Conservation (phyloP, 257 asterid genomes). For the Ehretia macrophylla region DNA sequence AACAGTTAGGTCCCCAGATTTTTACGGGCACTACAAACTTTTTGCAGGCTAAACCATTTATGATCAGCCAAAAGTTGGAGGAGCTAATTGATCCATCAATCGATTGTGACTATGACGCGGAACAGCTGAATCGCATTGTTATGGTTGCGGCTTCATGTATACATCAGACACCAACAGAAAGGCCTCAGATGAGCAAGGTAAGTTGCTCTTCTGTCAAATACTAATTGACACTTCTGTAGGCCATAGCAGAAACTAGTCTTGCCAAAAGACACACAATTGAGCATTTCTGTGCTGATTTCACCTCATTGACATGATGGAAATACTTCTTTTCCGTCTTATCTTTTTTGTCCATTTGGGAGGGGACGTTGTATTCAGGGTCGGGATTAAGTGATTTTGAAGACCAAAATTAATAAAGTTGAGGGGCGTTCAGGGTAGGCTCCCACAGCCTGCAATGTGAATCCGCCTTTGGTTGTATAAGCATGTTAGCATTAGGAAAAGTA, state of each 20-base stretch:
- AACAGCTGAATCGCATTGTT: conserved; percentile 56
- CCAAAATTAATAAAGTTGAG: too few relatives aligned
- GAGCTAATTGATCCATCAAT: conserved; percentile 75
- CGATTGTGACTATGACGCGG: conserved; percentile 48
- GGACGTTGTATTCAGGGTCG: too few relatives aligned
- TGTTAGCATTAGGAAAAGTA: too few relatives aligned
- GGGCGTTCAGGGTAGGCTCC: too few relatives aligned
- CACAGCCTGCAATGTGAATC: too few relatives aligned
- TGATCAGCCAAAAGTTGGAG: conserved; percentile 34
- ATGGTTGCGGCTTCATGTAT: conserved; percentile 74
- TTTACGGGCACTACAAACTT: background rate
- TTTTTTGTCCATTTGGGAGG: too few relatives aligned
- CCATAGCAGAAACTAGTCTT: background rate
- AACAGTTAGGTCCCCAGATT: background rate
- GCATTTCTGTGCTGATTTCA: background rate
- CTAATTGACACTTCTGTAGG: background rate
- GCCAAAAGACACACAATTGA: background rate
- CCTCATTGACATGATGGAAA: too few relatives aligned
- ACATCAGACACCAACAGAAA: conserved; percentile 58
- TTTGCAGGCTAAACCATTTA: conserved; percentile 80
- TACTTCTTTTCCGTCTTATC: too few relatives aligned
- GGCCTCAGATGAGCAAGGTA: conserved; percentile 94
- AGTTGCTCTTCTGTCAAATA: conserved; percentile 3
- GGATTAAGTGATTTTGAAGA: too few relatives aligned
- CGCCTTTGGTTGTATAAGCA: too few relatives aligned